phyloP scores from a whole-genome alignment of 495 filamentous ascomycete genomes.

The Tuber brumale region DNA sequence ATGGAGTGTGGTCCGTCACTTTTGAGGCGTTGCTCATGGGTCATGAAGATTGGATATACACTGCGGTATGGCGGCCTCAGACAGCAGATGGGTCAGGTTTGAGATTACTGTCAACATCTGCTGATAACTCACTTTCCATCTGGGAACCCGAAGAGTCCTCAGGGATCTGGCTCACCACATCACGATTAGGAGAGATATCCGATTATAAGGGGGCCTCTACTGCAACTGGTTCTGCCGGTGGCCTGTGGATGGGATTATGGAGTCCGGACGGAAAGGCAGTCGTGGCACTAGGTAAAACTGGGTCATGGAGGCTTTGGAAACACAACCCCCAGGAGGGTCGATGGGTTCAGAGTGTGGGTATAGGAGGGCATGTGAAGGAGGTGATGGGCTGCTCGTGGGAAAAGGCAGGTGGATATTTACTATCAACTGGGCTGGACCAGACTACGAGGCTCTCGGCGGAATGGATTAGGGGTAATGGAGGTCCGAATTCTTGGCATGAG shows the following conservation, averaged over 20 bases:
- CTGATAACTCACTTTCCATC: constrained; percentile 87
- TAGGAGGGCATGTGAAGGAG: constrained; percentile 75
- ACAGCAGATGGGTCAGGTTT: constrained; percentile 44
- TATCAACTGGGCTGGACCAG: constrained; percentile 86
- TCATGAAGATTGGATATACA: constrained; percentile 98
- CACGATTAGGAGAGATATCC: constrained; percentile 86
- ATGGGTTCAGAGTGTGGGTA: constrained; percentile 70
- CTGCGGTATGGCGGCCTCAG: constrained; percentile 63
- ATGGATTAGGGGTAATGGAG: constrained; percentile 55
- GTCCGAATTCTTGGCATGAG: constrained; percentile 73
- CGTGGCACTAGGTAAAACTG: constrained; percentile 78
- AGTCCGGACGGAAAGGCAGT: constrained; percentile 67
- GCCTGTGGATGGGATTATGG: constrained; percentile 95
- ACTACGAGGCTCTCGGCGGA: constrained; percentile 87
- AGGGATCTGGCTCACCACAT: constrained; percentile 79
- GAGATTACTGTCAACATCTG: constrained; percentile 82
- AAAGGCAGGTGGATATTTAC: constrained; percentile 69
- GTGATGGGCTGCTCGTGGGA: constrained; percentile 80
- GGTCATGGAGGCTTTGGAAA: constrained; percentile 84
- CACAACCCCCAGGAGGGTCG: constrained; percentile 51
- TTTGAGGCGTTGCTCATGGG: constrained; percentile 93
- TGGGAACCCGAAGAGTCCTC: constrained; percentile 79
- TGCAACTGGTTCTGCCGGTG: constrained; percentile 88
- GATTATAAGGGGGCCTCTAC: constrained; percentile 89
- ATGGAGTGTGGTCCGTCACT: constrained; percentile 64